Percentiles rank a stretch among this genome's conserved stretches.
Evolutionary conservation across 1,284 basidiomycete genomes (phyloP).

Genomic region (Blastosporella zonata): DNA sequence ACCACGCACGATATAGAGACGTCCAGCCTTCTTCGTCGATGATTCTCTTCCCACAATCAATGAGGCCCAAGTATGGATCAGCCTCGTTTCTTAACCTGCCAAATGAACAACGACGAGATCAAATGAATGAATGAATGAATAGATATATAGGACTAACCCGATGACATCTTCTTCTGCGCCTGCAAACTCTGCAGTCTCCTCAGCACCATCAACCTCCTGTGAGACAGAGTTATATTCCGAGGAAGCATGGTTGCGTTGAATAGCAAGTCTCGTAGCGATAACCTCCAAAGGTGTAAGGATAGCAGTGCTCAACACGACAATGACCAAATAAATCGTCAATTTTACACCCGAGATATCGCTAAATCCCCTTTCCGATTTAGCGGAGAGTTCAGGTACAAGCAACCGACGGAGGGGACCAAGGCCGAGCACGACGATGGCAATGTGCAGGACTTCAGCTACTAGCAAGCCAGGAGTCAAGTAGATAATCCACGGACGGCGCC

Average conservation of each 20-base stretch:
- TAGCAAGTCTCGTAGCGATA: constrained; percentile 73
- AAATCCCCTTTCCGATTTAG: constrained; percentile 32
- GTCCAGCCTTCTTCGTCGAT: constrained; percentile 80
- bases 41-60: constrained; percentile 78
- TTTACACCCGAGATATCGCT: constrained; percentile 44
- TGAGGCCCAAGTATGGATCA: constrained; percentile 81
- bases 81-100: constrained; percentile 72
- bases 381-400: constrained; percentile 52
- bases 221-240: constrained; percentile 68
- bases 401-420: constrained; percentile 63
- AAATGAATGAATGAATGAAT: background rate
- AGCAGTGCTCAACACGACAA: constrained; percentile 58
- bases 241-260: constrained; percentile 81
- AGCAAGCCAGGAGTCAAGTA: constrained; percentile 86
- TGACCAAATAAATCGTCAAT: constrained; percentile 57
- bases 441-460: constrained; percentile 62
- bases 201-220: constrained; percentile 66
- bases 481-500: constrained; percentile 73
- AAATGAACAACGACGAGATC: constrained; percentile 7
- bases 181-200: constrained; percentile 65
- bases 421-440: constrained; percentile 66
- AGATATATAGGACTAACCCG: constrained; percentile 50
- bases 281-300: constrained; percentile 83
- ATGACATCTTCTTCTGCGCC: constrained; percentile 87
- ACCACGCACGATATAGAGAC: constrained; percentile 85